These are phyloP conservation scores for Kuraishia hungarica DNA, from an alignment of 805 yeast genomes.

Conservation along the genomic window DNA sequence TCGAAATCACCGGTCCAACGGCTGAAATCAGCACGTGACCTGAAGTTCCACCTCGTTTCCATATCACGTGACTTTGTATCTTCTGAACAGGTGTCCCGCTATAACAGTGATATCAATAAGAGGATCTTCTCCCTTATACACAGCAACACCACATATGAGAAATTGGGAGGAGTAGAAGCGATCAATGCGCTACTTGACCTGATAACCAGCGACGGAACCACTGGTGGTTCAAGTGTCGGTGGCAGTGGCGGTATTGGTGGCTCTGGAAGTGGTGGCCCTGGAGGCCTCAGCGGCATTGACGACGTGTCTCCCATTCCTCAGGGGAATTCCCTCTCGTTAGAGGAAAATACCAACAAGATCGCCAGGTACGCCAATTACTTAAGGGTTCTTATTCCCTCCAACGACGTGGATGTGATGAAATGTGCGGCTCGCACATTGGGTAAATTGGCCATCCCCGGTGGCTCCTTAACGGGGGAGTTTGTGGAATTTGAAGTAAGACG, in stretches of 20 bases:
- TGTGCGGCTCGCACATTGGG: conserved; percentile 86
- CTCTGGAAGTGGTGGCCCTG: too few relatives aligned
- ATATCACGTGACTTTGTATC: conserved; percentile 70
- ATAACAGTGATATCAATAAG: conserved; percentile 79
- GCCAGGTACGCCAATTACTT: conserved; percentile 88
- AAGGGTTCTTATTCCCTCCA: conserved; percentile 70
- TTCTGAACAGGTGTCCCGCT: conserved; percentile 71
- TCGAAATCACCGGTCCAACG: conserved; percentile 33
- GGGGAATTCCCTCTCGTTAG: conserved; percentile 29
- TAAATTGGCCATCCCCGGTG: conserved; percentile 81
- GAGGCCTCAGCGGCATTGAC: background rate
- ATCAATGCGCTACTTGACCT: conserved; percentile 81
- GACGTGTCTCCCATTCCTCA: conserved; percentile 15
- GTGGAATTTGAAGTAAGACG: conserved; percentile 88
- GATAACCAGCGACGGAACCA: conserved; percentile 56
- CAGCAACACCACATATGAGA: conserved; percentile 60
- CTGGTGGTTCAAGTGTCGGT: too few relatives aligned
- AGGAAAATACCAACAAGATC: conserved; percentile 80
- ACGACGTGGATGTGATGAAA: conserved; percentile 77
- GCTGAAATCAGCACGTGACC: conserved; percentile 55
- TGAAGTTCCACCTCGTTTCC: conserved; percentile 59
- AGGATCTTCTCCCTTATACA: conserved; percentile 80
- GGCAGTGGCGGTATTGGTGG: too few relatives aligned
- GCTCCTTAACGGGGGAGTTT: conserved; percentile 82
- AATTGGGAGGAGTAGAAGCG: conserved; percentile 87